phyloP scores from a whole-genome alignment of 2,329 filamentous ascomycete genomes.

The Pseudocercospora eumusae region DNA sequence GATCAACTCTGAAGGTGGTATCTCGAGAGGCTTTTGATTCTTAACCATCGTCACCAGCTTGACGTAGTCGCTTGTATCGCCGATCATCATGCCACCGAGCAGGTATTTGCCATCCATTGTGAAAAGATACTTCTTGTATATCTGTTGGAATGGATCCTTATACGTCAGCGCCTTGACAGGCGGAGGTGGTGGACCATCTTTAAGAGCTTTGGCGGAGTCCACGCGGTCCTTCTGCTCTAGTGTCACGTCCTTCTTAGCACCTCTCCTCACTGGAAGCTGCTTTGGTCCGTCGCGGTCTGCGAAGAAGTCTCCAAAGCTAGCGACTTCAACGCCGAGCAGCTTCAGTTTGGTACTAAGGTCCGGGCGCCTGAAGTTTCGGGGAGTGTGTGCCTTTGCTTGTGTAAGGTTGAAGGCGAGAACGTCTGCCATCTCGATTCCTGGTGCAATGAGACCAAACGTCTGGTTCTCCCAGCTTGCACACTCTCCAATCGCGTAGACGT shows the following conservation, averaged over 20 bases:
- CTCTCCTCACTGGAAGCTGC: conserved; percentile 63
- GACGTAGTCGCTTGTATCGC: conserved; percentile 86
- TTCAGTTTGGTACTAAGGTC: conserved; percentile 92
- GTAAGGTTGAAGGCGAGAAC: conserved; percentile 89
- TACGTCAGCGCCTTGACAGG: conserved; percentile 83
- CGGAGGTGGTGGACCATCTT: conserved; percentile 57
- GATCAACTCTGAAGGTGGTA: conserved; percentile 79
- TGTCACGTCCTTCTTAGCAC: conserved; percentile 49
- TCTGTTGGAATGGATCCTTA: conserved; percentile 80
- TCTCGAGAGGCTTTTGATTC: conserved; percentile 74
- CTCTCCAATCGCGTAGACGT: conserved; percentile 86
- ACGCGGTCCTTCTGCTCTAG: conserved; percentile 48
- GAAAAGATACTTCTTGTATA: conserved; percentile 94
- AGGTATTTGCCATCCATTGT: conserved; percentile 86
- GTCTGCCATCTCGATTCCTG: conserved; percentile 90
- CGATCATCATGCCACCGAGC: conserved; percentile 96
- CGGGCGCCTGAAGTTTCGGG: conserved; percentile 72
- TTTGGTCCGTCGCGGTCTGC: conserved; percentile 82
- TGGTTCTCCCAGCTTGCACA: conserved; percentile 87
- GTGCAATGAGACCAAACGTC: conserved; percentile 85
- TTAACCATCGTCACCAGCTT: conserved; percentile 87
- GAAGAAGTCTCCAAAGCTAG: conserved; percentile 92
- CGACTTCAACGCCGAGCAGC: conserved; percentile 84
- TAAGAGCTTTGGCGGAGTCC: conserved; percentile 48
- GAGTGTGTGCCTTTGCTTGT: conserved; percentile 70